A percentile compares a stretch with the other conserved stretches of the same genome.
Evolutionary conservation across 2,329 filamentous ascomycete genomes (phyloP).

Genomic region (Verticillium klebahnii): DNA sequence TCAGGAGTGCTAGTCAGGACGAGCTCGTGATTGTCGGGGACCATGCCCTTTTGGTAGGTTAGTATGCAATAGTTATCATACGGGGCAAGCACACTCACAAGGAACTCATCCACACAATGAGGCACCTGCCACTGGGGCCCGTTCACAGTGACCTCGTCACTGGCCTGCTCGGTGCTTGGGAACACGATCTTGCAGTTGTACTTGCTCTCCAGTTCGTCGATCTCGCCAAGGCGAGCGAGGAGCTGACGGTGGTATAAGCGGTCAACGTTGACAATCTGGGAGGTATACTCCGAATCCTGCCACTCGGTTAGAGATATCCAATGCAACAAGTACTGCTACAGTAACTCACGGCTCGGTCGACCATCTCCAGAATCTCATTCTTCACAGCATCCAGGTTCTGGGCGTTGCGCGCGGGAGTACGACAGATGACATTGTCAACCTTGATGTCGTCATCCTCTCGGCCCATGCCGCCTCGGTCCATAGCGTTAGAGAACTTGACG

Average conservation of each 20-base stretch:
- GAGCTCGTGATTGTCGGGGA: conserved; percentile 92
- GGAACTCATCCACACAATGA: conserved; percentile 89
- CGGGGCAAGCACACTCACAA: conserved; percentile 48
- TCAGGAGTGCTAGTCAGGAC: conserved; percentile 72
- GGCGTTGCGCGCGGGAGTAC: conserved; percentile 92
- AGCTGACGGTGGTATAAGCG: conserved; percentile 93
- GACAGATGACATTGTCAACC: conserved; percentile 98
- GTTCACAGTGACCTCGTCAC: conserved; percentile 91
- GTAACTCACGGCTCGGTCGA: conserved; percentile 75
- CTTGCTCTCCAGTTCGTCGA: conserved; percentile 95
- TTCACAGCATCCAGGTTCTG: conserved; percentile 96
- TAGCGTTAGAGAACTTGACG: conserved; percentile 98
- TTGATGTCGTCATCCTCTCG: conserved; percentile 98
- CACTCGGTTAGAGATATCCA: conserved; percentile 5
- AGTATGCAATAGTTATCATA: conserved; percentile 16
- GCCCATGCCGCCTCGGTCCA: conserved; percentile 88
- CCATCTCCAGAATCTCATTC: conserved; percentile 99
- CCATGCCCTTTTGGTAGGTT: conserved; percentile 66
- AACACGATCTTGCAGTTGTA: conserved; percentile 99
- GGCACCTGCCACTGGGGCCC: conserved; percentile 98
- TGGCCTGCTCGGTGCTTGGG: conserved; percentile 94
- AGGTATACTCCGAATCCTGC: conserved; percentile 92
- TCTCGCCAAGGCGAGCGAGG: conserved; percentile 79
- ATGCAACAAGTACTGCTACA: conserved; percentile 1
- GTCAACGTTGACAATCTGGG: conserved; percentile 89